A percentile compares a stretch with the other conserved stretches of the same genome.
Evolutionary conservation across 495 filamentous ascomycete genomes (phyloP).

Genomic region (Aspergillus nanangensis): DNA sequence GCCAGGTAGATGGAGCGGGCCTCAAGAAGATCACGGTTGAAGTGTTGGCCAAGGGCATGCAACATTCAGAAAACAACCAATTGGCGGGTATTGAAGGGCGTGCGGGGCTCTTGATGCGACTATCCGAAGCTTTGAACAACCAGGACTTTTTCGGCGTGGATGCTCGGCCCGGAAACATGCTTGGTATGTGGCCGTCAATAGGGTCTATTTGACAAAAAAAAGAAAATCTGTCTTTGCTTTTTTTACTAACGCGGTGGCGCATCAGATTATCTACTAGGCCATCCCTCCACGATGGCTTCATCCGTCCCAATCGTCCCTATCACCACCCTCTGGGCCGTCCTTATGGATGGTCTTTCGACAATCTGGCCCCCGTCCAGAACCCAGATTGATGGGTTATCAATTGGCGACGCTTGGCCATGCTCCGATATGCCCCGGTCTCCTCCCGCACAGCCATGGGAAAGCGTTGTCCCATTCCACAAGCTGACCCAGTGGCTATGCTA

Average conservation of each 20-base stretch:
- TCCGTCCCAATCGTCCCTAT: slow-evolving; percentile 83
- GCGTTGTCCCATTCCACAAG: slow-evolving; percentile 83
- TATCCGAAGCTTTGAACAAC: slow-evolving; percentile 74
- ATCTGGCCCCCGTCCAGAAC: slow-evolving; percentile 92
- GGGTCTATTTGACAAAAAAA: no score
- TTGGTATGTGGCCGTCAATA: no score
- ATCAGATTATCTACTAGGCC: slow-evolving; percentile 94
- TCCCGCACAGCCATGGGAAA: slow-evolving; percentile 79
- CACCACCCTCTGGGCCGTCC: slow-evolving; percentile 84
- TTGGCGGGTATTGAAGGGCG: slow-evolving; percentile 86
- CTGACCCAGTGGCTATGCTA: slow-evolving; percentile 73
- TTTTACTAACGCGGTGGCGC: no score
- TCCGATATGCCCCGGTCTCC: slow-evolving; percentile 71
- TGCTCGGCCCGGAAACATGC: slow-evolving; percentile 87
- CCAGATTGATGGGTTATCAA: slow-evolving; percentile 78
- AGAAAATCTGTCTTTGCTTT: no score
- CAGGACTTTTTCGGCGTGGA: slow-evolving; percentile 81
- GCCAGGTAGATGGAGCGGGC: slow-evolving; percentile 82
- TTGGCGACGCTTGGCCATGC: slow-evolving; percentile 95
- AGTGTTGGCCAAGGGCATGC: slow-evolving; percentile 71
- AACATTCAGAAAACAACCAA: slow-evolving; percentile 76
- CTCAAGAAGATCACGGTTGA: slow-evolving; percentile 72
- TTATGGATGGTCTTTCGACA: slow-evolving; percentile 80
- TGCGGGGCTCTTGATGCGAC: slow-evolving; percentile 69
- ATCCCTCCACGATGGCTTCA: slow-evolving; percentile 80